Percentiles rank a stretch among this genome's conserved stretches.
These are phyloP conservation scores for Mycena capillaripes DNA, from an alignment of 768 basidiomycete species.

Conservation along the genomic window DNA sequence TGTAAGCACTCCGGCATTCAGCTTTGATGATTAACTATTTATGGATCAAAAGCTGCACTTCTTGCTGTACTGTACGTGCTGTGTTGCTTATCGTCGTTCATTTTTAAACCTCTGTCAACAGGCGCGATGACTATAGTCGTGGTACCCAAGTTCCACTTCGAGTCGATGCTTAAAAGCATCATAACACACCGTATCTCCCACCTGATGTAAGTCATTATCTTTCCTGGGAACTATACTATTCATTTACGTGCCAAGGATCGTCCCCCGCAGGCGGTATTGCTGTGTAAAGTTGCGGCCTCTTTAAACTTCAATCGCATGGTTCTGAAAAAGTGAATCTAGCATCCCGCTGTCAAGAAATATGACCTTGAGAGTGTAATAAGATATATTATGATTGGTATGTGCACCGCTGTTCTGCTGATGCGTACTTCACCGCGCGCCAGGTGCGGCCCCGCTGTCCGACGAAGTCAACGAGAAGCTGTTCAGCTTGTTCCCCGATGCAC, in stretches of 20 bases:
- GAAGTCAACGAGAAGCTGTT: slow-evolving; percentile 66
- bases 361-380: slow-evolving; percentile 60
- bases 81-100: too few species aligned
- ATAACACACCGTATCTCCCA: slow-evolving; percentile 69
- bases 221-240: not conserved
- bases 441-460: slow-evolving; percentile 71
- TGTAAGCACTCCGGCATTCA: slow-evolving; percentile 46
- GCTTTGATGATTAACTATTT: not conserved
- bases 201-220: slow-evolving; percentile 52
- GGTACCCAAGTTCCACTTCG: slow-evolving; percentile 73
- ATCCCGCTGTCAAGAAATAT: slow-evolving; percentile 65
- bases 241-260: slow-evolving; percentile 52
- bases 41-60: slow-evolving; percentile 65
- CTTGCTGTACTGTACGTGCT: slow-evolving; percentile 62
- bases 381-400: slow-evolving; percentile 54
- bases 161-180: slow-evolving; percentile 73
- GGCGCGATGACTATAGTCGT: slow-evolving; percentile 66
- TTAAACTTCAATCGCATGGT: not conserved
- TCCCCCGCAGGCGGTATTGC: slow-evolving; percentile 70
- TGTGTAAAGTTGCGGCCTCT: slow-evolving; percentile 61
- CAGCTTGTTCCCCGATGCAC: slow-evolving; percentile 63
- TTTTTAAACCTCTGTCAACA: too few species aligned
- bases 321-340: slow-evolving; percentile 47
- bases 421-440: slow-evolving; percentile 40
- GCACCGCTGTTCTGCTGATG: not conserved